phyloP scores from a whole-genome alignment of 441 rosid genomes.

The Erysimum pusillum region DNA sequence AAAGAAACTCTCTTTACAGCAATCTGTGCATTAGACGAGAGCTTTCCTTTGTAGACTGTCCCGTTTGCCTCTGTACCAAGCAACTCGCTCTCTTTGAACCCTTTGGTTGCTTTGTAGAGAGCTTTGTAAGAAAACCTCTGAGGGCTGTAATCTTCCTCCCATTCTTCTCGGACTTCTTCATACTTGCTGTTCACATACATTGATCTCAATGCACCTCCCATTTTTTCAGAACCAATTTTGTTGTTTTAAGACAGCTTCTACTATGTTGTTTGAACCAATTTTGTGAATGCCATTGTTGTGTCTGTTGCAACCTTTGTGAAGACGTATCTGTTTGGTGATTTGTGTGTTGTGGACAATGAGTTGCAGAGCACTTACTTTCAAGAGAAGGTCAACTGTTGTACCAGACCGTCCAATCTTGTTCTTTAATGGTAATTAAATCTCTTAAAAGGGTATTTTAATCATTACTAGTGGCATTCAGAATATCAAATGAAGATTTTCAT shows the following conservation, averaged over 20 bases:
- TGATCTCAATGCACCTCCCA: slow-evolving; percentile 50
- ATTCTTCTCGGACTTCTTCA: slow-evolving; percentile 62
- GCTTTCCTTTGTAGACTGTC: slow-evolving; percentile 60
- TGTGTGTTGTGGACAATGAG: slow-evolving; percentile 42
- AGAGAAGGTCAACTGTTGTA: slow-evolving; percentile 45
- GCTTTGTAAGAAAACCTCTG: slow-evolving; percentile 61
- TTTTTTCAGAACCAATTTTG: slow-evolving; percentile 3
- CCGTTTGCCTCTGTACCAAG: slow-evolving; percentile 65
- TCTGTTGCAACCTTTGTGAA: slow-evolving; percentile 34
- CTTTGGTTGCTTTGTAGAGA: slow-evolving; percentile 51
- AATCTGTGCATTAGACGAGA: slow-evolving; percentile 53
- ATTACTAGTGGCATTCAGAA: slow-evolving; percentile 32
- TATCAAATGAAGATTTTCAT: slow-evolving; percentile 3
- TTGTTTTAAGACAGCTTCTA: slow-evolving; percentile 14
- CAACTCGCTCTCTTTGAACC: slow-evolving; percentile 59
- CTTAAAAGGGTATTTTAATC: slow-evolving; percentile 22
- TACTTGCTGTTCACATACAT: slow-evolving; percentile 47
- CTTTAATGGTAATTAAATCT: slow-evolving; percentile 39
- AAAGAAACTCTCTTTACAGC: slow-evolving; percentile 67
- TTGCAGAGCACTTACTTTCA: slow-evolving; percentile 48
- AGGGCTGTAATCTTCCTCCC: slow-evolving; percentile 62
- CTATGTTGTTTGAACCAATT: slow-evolving; percentile 21
- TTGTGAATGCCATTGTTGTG: slow-evolving; percentile 38
- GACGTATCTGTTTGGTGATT: slow-evolving; percentile 26
- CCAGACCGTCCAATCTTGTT: slow-evolving; percentile 38